Conservation (phyloP, 768 basidiomycete species). For the Lactarius sanguifluus region DNA sequence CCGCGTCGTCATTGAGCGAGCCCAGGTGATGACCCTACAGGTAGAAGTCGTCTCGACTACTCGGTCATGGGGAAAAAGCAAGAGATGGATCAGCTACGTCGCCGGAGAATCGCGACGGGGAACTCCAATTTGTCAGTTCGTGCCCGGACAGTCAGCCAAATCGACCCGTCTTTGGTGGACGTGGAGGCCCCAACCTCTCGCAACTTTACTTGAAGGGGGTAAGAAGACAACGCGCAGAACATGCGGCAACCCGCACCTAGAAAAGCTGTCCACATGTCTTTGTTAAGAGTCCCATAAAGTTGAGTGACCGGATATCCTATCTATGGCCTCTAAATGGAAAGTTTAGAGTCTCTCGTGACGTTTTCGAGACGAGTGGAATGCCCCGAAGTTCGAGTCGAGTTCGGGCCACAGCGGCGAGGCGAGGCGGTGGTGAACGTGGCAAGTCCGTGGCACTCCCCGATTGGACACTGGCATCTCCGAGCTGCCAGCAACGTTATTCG, state of each 20-base stretch:
- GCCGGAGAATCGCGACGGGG: conserved; percentile 6
- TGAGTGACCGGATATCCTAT: neutral
- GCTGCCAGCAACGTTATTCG: conserved; percentile 4
- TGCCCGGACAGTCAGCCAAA: conserved; percentile 8
- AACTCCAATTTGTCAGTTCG: conserved; percentile 17
- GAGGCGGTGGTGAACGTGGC: neutral
- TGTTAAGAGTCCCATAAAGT: neutral
- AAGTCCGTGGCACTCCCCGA: neutral
- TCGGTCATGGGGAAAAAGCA: conserved; percentile 4
- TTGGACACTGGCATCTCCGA: conserved; percentile 22
- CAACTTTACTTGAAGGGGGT: neutral
- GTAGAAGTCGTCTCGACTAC: neutral
- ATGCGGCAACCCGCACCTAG: conserved; percentile 19
- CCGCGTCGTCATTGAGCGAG: neutral
- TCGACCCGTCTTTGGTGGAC: neutral
- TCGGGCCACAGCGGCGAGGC: neutral
- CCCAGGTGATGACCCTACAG: neutral
- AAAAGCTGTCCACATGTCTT: neutral
- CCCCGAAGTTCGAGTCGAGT: conserved; percentile 2
- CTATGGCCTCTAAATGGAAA: conserved; percentile 1
- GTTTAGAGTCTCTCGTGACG: neutral
- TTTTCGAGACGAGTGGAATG: conserved; percentile 6
- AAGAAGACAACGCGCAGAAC: conserved; percentile 21
- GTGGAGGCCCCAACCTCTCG: conserved; percentile 7
- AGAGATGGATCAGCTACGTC: conserved; percentile 10